Base-by-base conservation (phyloP, 345 rosid genomes). In the Corymbia maculata region DNA sequence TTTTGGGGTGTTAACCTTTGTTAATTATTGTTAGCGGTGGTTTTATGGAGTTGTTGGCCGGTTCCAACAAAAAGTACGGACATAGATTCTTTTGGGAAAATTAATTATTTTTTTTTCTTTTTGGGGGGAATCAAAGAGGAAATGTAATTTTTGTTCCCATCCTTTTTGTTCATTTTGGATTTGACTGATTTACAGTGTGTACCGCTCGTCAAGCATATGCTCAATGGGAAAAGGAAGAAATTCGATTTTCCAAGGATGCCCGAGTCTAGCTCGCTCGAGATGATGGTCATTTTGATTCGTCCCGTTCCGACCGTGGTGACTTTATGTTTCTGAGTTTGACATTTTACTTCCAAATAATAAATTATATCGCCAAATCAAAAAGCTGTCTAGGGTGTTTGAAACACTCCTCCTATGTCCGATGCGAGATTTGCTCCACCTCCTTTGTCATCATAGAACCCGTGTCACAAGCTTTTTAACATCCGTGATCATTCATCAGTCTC, bases 401-500 rank as follows among this genome's bases (percentile, higher is more conserved):
- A n/a, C n/a, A n/a, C 79, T 68, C 6, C 12, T 68, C 36, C 44
- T 15, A 16, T 21, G 8, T 22, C 16, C 11, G 28, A 55, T 9
- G 61, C 1, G 28, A 11, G 42, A 36, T 36, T 36, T 36, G 42
- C 42, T 30, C 14, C 3, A 5, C 21, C 1, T 66, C 21, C 9
- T 64, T 64, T n/a, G 19, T 30, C 36, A 1, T 28, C 1, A 15
- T n/a, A 64, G 75, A 2, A 64, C n/a, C 2, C 0, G 2, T 13
- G 75, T 64, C 15, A 2, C 4, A 4, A 36, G 42, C 42, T 36
- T 36, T 4, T 36, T 36, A 36, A 36, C 42, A 15, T 30, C 1
- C 0, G 0, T 8, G 4, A 22, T 17, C 24, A 4, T 17, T 17
- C 80, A 16, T 32, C 44, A 0, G 19, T 3, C 6, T 17, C 44